These are phyloP conservation scores for Yarrowia sp. DNA, from an alignment of 805 yeast species.

Conservation along the genomic window DNA sequence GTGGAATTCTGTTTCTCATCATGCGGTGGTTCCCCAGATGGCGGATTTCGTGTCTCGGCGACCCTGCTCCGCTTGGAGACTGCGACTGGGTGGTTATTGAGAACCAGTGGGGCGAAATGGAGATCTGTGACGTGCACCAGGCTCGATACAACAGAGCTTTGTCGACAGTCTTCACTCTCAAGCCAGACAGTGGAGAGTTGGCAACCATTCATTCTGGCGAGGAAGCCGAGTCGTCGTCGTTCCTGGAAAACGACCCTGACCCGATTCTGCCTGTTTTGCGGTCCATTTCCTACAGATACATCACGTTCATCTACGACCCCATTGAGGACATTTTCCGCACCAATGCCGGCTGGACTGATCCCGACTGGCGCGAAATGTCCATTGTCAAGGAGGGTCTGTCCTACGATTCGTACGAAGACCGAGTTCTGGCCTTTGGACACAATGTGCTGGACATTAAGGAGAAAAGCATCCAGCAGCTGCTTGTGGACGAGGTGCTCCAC, in stretches of 20 bases:
- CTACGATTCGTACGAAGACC: slow-evolving; percentile 69
- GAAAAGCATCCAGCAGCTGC: slow-evolving; percentile 66
- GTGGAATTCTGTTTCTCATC: slow-evolving; percentile 75
- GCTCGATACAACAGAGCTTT: slow-evolving; percentile 73
- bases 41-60: slow-evolving; percentile 71
- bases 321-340: slow-evolving; percentile 83
- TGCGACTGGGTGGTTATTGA: slow-evolving; percentile 95
- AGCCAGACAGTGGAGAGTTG: slow-evolving; percentile 22
- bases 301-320: slow-evolving; percentile 84
- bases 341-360: slow-evolving; percentile 86
- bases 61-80: slow-evolving; percentile 69
- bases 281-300: slow-evolving; percentile 80
- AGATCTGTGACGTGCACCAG: slow-evolving; percentile 62
- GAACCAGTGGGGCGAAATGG: slow-evolving; percentile 89
- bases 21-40: slow-evolving; percentile 87
- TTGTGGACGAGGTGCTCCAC: slow-evolving; percentile 87
- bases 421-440: slow-evolving; percentile 75
- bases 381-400: slow-evolving; percentile 68
- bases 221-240: slow-evolving; percentile 39
- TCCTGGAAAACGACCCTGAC: slow-evolving; percentile 53
- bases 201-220: slow-evolving; percentile 40
- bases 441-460: slow-evolving; percentile 80
- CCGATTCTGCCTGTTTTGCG: slow-evolving; percentile 75
- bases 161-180: slow-evolving; percentile 64
- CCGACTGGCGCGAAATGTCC: slow-evolving; percentile 70